These are phyloP conservation scores for Teunomyces stri DNA, from an alignment of 805 yeast species.

Conservation along the genomic window DNA sequence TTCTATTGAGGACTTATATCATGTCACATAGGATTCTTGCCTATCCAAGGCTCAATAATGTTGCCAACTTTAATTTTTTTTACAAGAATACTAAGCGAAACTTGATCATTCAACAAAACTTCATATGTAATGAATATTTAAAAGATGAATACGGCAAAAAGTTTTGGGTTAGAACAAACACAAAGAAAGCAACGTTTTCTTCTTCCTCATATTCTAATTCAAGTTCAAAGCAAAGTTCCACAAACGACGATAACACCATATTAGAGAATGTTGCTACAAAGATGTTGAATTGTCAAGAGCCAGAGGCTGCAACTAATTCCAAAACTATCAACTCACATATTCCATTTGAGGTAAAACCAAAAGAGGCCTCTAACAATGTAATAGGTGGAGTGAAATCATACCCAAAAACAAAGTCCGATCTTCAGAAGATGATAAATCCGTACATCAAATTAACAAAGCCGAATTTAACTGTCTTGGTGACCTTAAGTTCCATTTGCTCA, in stretches of 20 bases:
- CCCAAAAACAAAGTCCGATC: constrained; percentile 13
- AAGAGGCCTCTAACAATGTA: constrained; percentile 13
- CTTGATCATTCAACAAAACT: constrained; percentile 29
- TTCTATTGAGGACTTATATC: not conserved
- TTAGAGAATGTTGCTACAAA: constrained; percentile 42
- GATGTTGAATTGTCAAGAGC: constrained; percentile 45
- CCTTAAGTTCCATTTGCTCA: constrained; percentile 87
- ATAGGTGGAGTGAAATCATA: not conserved
- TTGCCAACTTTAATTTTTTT: constrained; percentile 32
- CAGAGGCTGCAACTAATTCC: constrained; percentile 26
- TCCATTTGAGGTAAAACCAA: constrained; percentile 59
- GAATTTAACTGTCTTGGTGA: constrained; percentile 79
- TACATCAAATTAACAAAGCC: constrained; percentile 89
- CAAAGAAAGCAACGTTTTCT: not conserved
- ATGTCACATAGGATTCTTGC: constrained; percentile 19
- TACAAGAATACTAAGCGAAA: constrained; percentile 33
- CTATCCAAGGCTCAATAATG: constrained; percentile 14
- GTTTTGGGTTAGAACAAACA: not conserved
- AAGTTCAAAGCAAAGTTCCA: not conserved
- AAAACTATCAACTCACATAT: constrained; percentile 22
- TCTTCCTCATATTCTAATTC: not conserved
- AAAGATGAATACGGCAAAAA: not conserved
- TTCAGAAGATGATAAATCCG: constrained; percentile 49
- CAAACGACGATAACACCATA: constrained; percentile 11
- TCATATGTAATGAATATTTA: constrained; percentile 31